Evolutionary conservation across 768 basidiomycete genomes (phyloP), one percentile per base, ranked within the genome.

Genomic region (Trametes maxima): DNA sequence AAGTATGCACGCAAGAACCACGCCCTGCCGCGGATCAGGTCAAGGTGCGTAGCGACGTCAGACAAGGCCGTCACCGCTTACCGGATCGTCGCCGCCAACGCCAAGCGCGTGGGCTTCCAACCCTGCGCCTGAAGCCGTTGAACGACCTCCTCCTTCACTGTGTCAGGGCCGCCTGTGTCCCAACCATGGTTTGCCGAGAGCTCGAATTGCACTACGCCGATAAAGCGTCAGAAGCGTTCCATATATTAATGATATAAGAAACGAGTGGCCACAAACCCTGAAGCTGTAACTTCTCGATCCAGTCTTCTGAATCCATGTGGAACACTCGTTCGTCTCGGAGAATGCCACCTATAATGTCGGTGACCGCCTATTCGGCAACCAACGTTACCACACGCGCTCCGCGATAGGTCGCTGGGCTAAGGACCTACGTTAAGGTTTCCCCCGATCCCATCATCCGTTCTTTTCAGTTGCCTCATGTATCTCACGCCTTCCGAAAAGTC

Each of bases 281-380:
- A 2, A 69, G 59, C 53, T 79, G 74, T 50, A 76, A 73, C 53
- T 71, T 72, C 0, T 73, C 66, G 11, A 78, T 56, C 68, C 75
- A 79, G 17, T 77, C 70, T 3, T 63, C 16, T 6, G 50, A 57
- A 17, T 74, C 67, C 13, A 77, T 65, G 46, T 78, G 75, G 52
- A 80, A 80, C 0, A 74, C 74, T 11, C 79, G 75, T 11, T 66
- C 62, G 48, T 82, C 80, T 16, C 74, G 68, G 48, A 80, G 68
- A 17, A 80, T 65, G 2, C 71, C 79, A 50, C 79, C 75, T n/a
- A 73, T 69, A 51, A 81, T 62, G 56, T 60, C 12, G 11, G 48
- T 50, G 16, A 78, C 54, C 6, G 67, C 73, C 78, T 80, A 43
- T 11, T 14, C 25, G 43, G 21, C 54, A 22, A 43, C n/a, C 21